Base-by-base conservation (phyloP, 108 stramenopile species). In the Stephanodiscus triporus region DNA sequence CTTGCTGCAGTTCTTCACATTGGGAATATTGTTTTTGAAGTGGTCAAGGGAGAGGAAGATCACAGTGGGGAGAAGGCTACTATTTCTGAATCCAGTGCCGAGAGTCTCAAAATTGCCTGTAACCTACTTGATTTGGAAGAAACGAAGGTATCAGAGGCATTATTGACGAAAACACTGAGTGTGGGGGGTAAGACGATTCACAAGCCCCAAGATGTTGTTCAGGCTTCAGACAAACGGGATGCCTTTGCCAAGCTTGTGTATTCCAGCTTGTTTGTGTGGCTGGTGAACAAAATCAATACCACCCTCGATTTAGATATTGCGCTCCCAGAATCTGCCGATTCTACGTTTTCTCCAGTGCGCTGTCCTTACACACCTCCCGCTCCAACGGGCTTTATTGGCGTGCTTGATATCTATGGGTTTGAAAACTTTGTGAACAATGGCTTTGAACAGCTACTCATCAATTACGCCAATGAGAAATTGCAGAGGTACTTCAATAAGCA, bases 321-420 rank as follows among this genome's bases (percentile, higher is more conserved):
- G 34, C 38, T 37, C 60, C 38, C 30, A 42, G 36, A 17, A 43
- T 29, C 56, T 38, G 84, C 77, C 30, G 80, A 78, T 32, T 61
- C 37, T 19, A 86, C 79, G 14, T 94, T 89, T 22, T 72, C 69
- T 36, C 72, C 81, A 17, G 34, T 69, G 66, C 66, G 75, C 62
- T 24, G 50, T 56, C 26, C 57, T 63, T 38, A 70, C 66, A 77
- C 84, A 76, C 64, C 53, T 49, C 30, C 54, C 11, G 66, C 49
- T 37, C 64, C 63, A n/a, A 73, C 66, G 7, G 81, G 70, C 24
- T 74, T 89, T 72, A 99, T 98, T 75, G 97, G 97, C 17, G 93
- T 97, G 27, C 84, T 98, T 58, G 98, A 98, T 87, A 98, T 98
- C 59, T 98, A 96, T 85, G 98, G 98, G 9, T 98, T 98, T 74